A percentile compares a stretch with the other conserved stretches of the same genome.
Conservation (phyloP, 2,329 filamentous ascomycete genomes). For the Scolecobasidium constrictum region DNA sequence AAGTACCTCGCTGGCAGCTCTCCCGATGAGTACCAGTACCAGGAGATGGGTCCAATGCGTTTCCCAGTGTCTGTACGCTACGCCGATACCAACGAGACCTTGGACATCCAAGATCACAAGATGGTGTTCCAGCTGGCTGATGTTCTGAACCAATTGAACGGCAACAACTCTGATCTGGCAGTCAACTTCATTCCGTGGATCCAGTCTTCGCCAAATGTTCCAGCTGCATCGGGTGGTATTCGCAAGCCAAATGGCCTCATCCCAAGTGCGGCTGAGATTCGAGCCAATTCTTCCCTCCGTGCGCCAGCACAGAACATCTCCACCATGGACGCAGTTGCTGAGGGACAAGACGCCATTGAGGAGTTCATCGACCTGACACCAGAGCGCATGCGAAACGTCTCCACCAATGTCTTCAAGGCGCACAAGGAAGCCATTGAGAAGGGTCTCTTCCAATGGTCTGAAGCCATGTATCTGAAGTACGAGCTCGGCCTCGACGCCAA, state of each 20-base stretch:
- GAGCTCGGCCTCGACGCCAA: constrained; percentile 43
- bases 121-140: constrained; percentile 54
- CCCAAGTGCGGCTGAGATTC: constrained; percentile 40
- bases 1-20: constrained; percentile 48
- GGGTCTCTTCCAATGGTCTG: constrained; percentile 53
- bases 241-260: constrained; percentile 42
- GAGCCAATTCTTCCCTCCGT: constrained; percentile 31
- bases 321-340: constrained; percentile 20
- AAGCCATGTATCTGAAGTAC: constrained; percentile 52
- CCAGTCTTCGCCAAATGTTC: constrained; percentile 44
- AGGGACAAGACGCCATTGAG: constrained; percentile 26
- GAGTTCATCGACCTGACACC: constrained; percentile 19
- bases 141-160: constrained; percentile 49
- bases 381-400: constrained; percentile 20
- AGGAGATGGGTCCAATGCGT: constrained; percentile 57
- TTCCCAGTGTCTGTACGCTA: constrained; percentile 44
- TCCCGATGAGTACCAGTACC: constrained; percentile 54
- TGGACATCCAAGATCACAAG: constrained; percentile 51
- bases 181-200: constrained; percentile 55
- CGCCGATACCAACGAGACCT: constrained; percentile 42
- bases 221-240: constrained; percentile 35
- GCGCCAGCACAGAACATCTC: constrained; percentile 21
- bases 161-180: constrained; percentile 32
- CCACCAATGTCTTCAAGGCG: constrained; percentile 37
- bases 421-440: constrained; percentile 43